These are phyloP conservation scores for Gaultheria prostrata DNA, from an alignment of 148 eudicot species.

Conservation along the genomic window DNA sequence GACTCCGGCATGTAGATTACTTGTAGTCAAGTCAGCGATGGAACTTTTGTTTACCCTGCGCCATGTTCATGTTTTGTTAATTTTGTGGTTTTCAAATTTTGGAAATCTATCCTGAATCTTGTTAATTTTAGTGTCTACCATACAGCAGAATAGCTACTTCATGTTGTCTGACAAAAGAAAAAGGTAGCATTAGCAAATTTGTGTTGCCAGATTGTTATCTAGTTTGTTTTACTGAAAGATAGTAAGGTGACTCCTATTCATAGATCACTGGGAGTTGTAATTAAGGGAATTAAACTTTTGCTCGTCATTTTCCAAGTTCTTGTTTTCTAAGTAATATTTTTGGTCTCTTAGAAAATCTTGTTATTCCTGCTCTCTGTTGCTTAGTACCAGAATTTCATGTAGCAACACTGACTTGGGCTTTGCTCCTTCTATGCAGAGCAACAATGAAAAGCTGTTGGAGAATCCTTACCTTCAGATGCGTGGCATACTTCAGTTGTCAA, in stretches of 20 bases:
- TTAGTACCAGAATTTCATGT: slow-evolving; percentile 8
- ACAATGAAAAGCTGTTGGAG: slow-evolving; percentile 94
- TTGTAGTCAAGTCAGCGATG: background rate
- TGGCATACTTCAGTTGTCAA: slow-evolving; percentile 86
- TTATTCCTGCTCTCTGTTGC: background rate
- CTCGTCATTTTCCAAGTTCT: background rate
- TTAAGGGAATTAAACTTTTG: background rate
- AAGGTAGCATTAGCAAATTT: background rate
- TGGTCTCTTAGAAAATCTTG: background rate
- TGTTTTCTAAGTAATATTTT: background rate
- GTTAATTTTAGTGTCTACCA: background rate
- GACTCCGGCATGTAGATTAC: background rate
- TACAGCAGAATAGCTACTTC: background rate
- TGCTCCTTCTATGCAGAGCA: slow-evolving; percentile 57
- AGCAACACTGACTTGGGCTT: background rate
- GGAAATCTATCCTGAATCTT: background rate
- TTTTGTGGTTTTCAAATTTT: background rate
- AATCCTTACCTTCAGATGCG: slow-evolving; percentile 99
- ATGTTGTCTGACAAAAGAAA: background rate
- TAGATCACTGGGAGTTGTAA: background rate
- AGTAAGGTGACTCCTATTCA: background rate
- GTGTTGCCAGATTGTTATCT: background rate
- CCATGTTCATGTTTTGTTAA: background rate
- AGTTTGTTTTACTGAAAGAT: background rate
- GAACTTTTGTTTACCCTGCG: background rate